Percentiles rank a stretch among this genome's conserved stretches.
Evolutionary conservation across 192 early-diverging fungal genomes (phyloP).

Genomic region (Kappamyces sp.): DNA sequence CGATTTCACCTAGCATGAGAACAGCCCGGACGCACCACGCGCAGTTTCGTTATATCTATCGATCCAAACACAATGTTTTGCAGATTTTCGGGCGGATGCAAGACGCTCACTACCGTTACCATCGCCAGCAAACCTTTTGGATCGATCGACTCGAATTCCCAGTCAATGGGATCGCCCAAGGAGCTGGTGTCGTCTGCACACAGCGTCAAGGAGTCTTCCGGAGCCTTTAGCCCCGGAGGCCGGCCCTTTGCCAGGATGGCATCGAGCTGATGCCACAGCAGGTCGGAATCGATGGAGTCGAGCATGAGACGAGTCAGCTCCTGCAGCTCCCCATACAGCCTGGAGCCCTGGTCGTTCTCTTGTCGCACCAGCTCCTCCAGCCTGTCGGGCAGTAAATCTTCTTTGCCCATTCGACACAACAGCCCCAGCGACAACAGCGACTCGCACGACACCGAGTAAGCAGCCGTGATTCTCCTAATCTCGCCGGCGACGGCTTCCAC

Average conservation of each 20-base stretch:
- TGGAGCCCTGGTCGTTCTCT: constrained; percentile 3
- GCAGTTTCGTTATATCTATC: no score
- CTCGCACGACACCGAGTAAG: constrained; percentile 1
- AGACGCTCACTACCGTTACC: no score
- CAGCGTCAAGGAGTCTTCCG: neutral
- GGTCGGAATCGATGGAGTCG: neutral
- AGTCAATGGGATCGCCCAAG: constrained; percentile 13
- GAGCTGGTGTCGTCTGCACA: neutral
- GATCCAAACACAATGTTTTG: no score
- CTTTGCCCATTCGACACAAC: constrained; percentile 8
- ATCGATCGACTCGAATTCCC: constrained; percentile 9
- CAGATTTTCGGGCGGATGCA: no score
- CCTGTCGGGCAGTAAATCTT: constrained; percentile 2
- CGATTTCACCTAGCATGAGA: no score
- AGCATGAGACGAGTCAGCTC: neutral
- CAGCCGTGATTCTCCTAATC: constrained; percentile 6
- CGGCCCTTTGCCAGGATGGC: neutral
- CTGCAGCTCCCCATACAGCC: constrained; percentile 8
- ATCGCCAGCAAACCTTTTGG: neutral
- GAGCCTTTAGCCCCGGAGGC: neutral
- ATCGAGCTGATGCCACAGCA: constrained; percentile 9
- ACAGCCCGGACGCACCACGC: no score
- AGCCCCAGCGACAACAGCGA: constrained; percentile 1
- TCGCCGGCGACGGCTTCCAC: constrained; percentile 3
- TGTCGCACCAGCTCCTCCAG: constrained; percentile 7